Conservation (phyloP, 2,329 filamentous ascomycete species). For the Colletotrichum gigasporum region DNA sequence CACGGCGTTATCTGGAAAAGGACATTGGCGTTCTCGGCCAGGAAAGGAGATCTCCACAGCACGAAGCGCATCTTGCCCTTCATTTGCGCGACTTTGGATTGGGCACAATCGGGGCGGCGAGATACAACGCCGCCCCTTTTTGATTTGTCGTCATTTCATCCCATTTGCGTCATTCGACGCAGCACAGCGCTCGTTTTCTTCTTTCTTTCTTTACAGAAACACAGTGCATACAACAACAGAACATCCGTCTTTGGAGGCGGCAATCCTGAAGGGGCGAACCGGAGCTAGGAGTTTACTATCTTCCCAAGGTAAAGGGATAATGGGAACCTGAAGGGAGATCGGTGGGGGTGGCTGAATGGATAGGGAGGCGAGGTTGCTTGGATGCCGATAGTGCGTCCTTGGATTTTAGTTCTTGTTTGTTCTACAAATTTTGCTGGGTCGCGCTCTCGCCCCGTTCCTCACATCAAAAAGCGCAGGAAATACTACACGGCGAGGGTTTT, state of each 20-base stretch:
- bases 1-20: constrained; percentile 13
- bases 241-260: background rate
- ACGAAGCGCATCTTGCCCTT: background rate
- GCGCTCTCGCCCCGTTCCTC: background rate
- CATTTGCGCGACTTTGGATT: background rate
- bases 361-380: background rate
- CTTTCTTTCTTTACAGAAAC: background rate
- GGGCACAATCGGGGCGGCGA: background rate
- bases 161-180: background rate
- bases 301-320: constrained; percentile 5
- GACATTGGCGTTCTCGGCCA: constrained; percentile 10
- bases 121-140: background rate
- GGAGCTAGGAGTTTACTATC: constrained; percentile 26
- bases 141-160: background rate
- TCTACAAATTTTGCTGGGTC: background rate
- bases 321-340: background rate
- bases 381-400: background rate
- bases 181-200: background rate
- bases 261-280: background rate
- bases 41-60: background rate
- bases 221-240: background rate
- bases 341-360: background rate
- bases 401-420: background rate
- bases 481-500: background rate
- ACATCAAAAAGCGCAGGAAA: background rate